phyloP scores from a whole-genome alignment of 1,284 basidiomycete genomes.

The Moesziomyces aphidis region DNA sequence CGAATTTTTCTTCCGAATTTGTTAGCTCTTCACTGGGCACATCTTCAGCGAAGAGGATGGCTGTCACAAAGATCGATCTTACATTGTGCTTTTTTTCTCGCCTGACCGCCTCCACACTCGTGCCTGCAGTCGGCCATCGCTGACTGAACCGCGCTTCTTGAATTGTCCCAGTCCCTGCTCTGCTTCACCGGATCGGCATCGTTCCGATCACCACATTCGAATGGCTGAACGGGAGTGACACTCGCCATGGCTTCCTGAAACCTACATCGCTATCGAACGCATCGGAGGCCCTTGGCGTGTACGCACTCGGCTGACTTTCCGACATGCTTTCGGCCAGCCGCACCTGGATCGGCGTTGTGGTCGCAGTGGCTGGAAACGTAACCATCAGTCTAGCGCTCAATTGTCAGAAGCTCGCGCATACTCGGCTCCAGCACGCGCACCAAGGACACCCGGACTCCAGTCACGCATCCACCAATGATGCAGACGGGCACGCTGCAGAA shows the following conservation, averaged over 20 bases:
- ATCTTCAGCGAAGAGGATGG: too few relatives aligned
- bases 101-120: too few relatives aligned
- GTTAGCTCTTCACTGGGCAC: too few relatives aligned
- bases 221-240: too few relatives aligned
- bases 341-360: constrained; percentile 78
- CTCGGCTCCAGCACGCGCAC: constrained; percentile 72
- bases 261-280: neutral
- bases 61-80: too few relatives aligned
- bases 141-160: too few relatives aligned
- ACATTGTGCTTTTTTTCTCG: too few relatives aligned
- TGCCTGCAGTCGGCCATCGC: too few relatives aligned
- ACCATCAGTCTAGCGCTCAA: constrained; percentile 86
- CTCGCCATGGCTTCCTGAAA: neutral
- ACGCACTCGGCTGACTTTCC: neutral
- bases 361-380: constrained; percentile 86
- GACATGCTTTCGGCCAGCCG: constrained; percentile 22
- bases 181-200: too few relatives aligned
- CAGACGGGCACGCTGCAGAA: neutral
- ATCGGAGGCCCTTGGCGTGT: neutral
- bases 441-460: constrained; percentile 42
- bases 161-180: too few relatives aligned
- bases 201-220: too few relatives aligned
- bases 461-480: constrained; percentile 4
- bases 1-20: too few relatives aligned
- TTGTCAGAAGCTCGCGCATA: constrained; percentile 87